Evolutionary conservation across 495 filamentous ascomycete species (phyloP), one percentile per base, ranked within the genome.

Genomic region (Schizothecium vesticola): DNA sequence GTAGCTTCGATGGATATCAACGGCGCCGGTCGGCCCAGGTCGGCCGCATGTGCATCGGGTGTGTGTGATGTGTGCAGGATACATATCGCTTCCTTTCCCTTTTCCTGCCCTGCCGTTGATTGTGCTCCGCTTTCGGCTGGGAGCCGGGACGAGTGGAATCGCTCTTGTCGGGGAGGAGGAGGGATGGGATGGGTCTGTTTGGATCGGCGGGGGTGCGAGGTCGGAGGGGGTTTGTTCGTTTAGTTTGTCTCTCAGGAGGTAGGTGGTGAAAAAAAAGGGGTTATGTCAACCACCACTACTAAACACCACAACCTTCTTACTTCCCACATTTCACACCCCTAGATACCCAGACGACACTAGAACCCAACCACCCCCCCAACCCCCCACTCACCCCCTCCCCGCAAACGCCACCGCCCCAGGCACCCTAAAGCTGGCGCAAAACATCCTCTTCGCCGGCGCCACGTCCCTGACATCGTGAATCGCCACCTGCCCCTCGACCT

Each of bases 401-500:
- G 80, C 81, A 80, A 97, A 97, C 58, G 93, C 95, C 2, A 97
- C 92, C 75, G 91, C 88, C 24, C 75, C 71, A 25, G 95, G 96
- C 57, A 99, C 71, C 63, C 92, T 84, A 77, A 99, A 97, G 70
- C 87, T 96, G 9, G 92, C 93, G 77, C 95, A 98, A 78, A 96
- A 97, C 92, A 97, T 97, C 74, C 88, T 86, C 85, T 99, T 98
- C 69, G 90, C 89, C 31, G 96, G 95, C 70, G 93, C 91, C 65
- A 99, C 96, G 67, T 95, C 86, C 70, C 95, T 82, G 21, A 98
- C 92, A 79, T 95, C 88, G 71, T 89, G 82, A 13, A 98, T 84
- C 16, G 82, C 80, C 26, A 92, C 80, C 66, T 90, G 84, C 16
- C 87, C 77, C 16, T 86, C 85, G 8, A 79, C 78, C 62, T 85